Base-by-base conservation (phyloP, 495 filamentous ascomycete species). In the Lasiosphaeria miniovina region DNA sequence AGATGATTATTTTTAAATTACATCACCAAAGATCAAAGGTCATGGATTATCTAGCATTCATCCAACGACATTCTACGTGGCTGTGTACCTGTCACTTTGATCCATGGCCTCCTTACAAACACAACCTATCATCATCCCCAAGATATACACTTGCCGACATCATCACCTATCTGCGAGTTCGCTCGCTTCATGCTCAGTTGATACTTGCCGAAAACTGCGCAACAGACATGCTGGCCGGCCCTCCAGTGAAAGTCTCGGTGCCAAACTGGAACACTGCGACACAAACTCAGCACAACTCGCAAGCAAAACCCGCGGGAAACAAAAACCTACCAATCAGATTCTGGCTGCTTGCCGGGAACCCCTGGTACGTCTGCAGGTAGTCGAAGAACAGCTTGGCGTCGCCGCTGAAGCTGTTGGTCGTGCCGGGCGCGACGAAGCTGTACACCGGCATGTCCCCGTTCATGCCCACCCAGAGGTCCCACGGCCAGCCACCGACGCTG, bases 371-470 rank as follows among this genome's bases (percentile, higher is more conserved):
- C 14, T 66, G 57, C 33, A 81, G 53, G 52, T 77, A 75, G 53
- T 69, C 64, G 62, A 72, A 81, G 66, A 81, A 81, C 0, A 70
- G 49, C 66, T 75, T 78, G 55, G 77, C 64, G 61, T 81, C 73
- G 35, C 57, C 67, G 49, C 53, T 74, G 52, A 67, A 79, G 32
- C 61, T 67, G 0, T 57, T 75, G 45, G 69, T 62, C 3, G 69
- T 60, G 49, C 61, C 60, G 12, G 55, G 52, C 4, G 75, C 58
- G 15, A 81, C 69, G 60, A 80, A 81, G 68, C 75, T 80, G 67
- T 72, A 81, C 4, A 75, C 74, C 50, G 73, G 69, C 72, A 76
- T 75, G 6, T 57, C 43, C 6, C 74, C 69, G 54, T 75, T 77
- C 17, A 49, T 59, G 34, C 74, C 78, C 17, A 69, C 65, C 65